Evolutionary conservation across 2,329 filamentous ascomycete species (phyloP), one percentile per base, ranked within the genome.

Genomic region (Dactylellina cionopaga): DNA sequence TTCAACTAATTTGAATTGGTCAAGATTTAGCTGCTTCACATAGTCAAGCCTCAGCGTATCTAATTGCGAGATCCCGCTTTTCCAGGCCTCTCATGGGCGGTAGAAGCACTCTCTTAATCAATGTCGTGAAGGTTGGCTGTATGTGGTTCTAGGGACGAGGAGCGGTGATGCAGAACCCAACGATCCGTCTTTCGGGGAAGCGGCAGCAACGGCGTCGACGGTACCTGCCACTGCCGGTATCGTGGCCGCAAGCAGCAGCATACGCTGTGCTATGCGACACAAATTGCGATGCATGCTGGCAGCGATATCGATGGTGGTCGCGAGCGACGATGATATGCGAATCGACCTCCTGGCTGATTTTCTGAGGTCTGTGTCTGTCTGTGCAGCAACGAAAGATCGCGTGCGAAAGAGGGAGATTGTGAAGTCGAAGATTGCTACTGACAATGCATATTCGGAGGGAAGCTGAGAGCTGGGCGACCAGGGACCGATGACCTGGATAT

Each of bases 51-150:
- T n/a, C n/a, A n/a, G n/a, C n/a, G n/a, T n/a, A n/a, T n/a, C n/a
- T n/a, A n/a, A 74, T 71, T 41, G 74, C 73, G 43, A 76, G 59
- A 59, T 76, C 75, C 41, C 74, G 56, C 24, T 74, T 70, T 25
- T 43, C 47, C 15, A 75, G 19, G 5, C 56, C 24, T n/a, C 39
- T 17, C 6, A 52, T 44, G 1, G 56, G 52, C 22, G 54, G 59
- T n/a, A 71, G 29, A 19, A 71, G 37, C 3, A 58, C 44, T 19
- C 66, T 64, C 44, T 71, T 71, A 7, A 71, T 35, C 5, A 71
- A 44, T 1, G 51, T 52, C 17, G 58, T 44, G 33, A 71, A 71
- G 0, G 66, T 71, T 37, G 66, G 58, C 15, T 65, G 44, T 44
- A 52, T 63, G 52, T 46, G 15, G 64, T 51, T 54, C 52, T 33